Evolutionary conservation across 225 moss, liverwort and hornwort species (phyloP).

Genomic region (Physcomitrellopsis africana): DNA sequence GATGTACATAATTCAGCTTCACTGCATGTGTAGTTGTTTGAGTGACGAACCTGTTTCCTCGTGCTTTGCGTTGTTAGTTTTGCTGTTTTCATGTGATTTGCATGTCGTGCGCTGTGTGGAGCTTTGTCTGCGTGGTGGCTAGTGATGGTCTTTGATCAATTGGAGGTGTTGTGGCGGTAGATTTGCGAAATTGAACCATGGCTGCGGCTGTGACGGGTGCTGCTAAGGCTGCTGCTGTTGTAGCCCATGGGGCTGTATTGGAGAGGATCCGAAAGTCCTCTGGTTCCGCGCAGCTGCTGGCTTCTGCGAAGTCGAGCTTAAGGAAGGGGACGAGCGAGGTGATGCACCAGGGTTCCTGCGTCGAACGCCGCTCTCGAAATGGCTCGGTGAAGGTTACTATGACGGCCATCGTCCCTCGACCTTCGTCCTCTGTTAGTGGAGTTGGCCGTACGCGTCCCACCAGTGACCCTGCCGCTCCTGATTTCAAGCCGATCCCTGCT

Average conservation of each 20-base stretch:
- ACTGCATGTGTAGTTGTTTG: no score
- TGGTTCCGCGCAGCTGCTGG: slow-evolving; percentile 30
- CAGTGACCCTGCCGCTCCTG: slow-evolving; percentile 73
- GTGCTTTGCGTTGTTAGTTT: no score
- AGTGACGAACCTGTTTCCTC: no score
- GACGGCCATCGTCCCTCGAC: slow-evolving; percentile 45
- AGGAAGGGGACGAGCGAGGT: slow-evolving; percentile 30
- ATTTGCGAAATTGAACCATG: neutral
- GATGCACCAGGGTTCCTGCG: neutral
- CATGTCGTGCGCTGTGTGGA: no score
- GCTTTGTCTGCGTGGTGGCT: no score
- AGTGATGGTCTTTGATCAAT: no score
- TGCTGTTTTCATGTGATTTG: no score
- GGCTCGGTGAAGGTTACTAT: slow-evolving; percentile 35
- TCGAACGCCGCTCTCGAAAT: neutral
- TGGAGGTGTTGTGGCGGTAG: no score
- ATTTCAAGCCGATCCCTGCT: slow-evolving; percentile 81
- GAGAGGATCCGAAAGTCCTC: slow-evolving; percentile 1
- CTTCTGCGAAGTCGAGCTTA: slow-evolving; percentile 41
- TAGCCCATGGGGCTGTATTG: slow-evolving; percentile 9
- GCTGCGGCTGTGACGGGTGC: slow-evolving; percentile 35
- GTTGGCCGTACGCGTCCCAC: slow-evolving; percentile 71
- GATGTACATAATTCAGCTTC: no score
- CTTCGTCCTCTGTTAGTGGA: slow-evolving; percentile 55
- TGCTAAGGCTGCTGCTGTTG: slow-evolving; percentile 1